These are phyloP conservation scores for Ophiorrhiza pumila DNA, from an alignment of 257 asterid genomes.

Conservation along the genomic window DNA sequence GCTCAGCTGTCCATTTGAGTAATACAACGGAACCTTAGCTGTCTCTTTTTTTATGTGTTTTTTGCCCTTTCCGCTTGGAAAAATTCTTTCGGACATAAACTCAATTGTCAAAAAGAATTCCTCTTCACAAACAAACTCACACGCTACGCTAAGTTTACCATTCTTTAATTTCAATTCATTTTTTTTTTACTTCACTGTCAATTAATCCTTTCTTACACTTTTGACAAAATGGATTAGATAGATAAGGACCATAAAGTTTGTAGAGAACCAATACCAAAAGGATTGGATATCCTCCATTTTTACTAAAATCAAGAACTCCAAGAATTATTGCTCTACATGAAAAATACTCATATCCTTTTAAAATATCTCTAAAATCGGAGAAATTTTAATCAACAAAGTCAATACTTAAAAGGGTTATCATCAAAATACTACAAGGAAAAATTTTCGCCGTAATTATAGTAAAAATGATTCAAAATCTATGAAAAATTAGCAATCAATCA, in stretches of 20 bases:
- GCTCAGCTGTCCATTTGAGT: neutral
- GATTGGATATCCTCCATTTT: no score
- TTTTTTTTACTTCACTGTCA: neutral
- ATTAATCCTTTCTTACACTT: no score
- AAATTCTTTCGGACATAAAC: neutral
- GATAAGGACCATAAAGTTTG: no score
- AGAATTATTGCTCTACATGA: no score
- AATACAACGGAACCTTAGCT: slow-evolving; percentile 25
- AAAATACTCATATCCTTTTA: neutral
- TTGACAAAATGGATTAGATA: no score
- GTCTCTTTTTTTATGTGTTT: slow-evolving; percentile 16
- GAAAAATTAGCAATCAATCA: no score
- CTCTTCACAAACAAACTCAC: neutral
- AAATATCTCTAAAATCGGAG: neutral
- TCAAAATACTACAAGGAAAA: neutral
- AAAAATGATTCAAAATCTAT: neutral
- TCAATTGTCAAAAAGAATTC: neutral
- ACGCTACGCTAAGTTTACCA: slow-evolving; percentile 19
- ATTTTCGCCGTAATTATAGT: neutral
- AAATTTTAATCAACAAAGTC: neutral
- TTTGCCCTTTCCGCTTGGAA: neutral
- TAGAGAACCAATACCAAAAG: no score
- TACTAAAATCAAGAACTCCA: no score
- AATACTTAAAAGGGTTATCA: neutral
- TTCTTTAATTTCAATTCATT: neutral